Percentiles rank a stretch among this genome's conserved stretches.
Conservation (phyloP, 2,329 filamentous ascomycete genomes). For the Apiospora hydei region DNA sequence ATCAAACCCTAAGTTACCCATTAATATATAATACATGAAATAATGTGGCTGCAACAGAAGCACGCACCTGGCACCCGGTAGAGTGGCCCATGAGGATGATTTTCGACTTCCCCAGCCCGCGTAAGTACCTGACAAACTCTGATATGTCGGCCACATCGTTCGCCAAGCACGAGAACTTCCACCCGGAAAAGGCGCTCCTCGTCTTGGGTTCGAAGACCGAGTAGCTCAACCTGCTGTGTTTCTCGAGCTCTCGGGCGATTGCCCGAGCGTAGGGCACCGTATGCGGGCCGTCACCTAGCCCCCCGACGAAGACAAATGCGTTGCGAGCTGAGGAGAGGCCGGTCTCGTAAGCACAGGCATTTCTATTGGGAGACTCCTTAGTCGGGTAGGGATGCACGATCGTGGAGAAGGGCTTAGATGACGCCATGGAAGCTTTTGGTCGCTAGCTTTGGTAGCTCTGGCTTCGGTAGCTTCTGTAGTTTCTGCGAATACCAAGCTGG, state of each 20-base stretch:
- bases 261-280: constrained; percentile 64
- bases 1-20: constrained; percentile 57
- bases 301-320: constrained; percentile 74
- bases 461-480: not conserved
- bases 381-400: constrained; percentile 53
- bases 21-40: not conserved
- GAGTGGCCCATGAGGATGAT: constrained; percentile 66
- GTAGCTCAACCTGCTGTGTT: constrained; percentile 49
- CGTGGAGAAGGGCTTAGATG: constrained; percentile 47
- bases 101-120: constrained; percentile 56
- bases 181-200: constrained; percentile 60
- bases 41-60: constrained; percentile 24
- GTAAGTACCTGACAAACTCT: constrained; percentile 60
- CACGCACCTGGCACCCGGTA: constrained; percentile 61
- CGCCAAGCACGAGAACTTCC: constrained; percentile 56
- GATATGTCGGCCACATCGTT: constrained; percentile 63
- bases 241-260: constrained; percentile 53
- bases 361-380: constrained; percentile 44
- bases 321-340: constrained; percentile 54
- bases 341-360: constrained; percentile 56
- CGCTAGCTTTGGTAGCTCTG: not conserved
- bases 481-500: not conserved
- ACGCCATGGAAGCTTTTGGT: constrained; percentile 1
- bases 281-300: constrained; percentile 73
- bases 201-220: constrained; percentile 65